phyloP scores from a whole-genome alignment of 495 filamentous ascomycete genomes.

The Penicillium maclennaniae region DNA sequence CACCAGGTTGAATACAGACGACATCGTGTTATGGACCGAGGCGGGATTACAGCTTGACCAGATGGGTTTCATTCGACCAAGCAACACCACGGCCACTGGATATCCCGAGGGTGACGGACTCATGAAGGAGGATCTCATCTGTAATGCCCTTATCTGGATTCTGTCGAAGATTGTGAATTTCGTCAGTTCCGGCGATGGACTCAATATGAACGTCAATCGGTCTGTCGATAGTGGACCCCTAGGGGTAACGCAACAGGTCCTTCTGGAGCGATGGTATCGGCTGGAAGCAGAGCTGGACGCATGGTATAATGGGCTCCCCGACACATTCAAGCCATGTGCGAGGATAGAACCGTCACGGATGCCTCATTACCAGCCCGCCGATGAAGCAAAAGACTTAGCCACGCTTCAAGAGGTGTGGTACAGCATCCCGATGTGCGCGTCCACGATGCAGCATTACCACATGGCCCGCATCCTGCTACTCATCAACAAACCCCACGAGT shows the following conservation, averaged over 20 bases:
- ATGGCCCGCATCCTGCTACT: constrained; percentile 60
- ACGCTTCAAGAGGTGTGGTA: constrained; percentile 60
- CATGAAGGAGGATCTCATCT: constrained; percentile 60
- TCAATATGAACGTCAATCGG: constrained; percentile 32
- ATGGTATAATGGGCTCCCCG: constrained; percentile 56
- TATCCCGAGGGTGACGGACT: constrained; percentile 45
- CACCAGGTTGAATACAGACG: constrained; percentile 59
- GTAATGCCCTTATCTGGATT: constrained; percentile 62
- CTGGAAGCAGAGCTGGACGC: constrained; percentile 53
- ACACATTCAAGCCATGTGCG: constrained; percentile 54
- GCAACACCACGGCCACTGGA: constrained; percentile 43
- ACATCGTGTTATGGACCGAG: constrained; percentile 57
- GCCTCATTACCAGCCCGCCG: constrained; percentile 12
- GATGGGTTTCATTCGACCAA: constrained; percentile 50
- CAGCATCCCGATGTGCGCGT: constrained; percentile 59
- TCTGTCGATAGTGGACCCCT: constrained; percentile 36
- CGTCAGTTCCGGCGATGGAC: constrained; percentile 50
- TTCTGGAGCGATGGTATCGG: constrained; percentile 54
- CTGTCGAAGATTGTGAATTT: constrained; percentile 60
- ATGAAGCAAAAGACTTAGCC: constrained; percentile 28
- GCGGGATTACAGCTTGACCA: constrained; percentile 57
- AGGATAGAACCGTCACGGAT: constrained; percentile 29
- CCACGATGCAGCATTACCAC: constrained; percentile 63
- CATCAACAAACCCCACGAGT: constrained; percentile 58
- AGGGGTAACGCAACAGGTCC: constrained; percentile 49